Base-by-base conservation (phyloP, 768 basidiomycete genomes). In the Termitomyces bulborhizus region DNA sequence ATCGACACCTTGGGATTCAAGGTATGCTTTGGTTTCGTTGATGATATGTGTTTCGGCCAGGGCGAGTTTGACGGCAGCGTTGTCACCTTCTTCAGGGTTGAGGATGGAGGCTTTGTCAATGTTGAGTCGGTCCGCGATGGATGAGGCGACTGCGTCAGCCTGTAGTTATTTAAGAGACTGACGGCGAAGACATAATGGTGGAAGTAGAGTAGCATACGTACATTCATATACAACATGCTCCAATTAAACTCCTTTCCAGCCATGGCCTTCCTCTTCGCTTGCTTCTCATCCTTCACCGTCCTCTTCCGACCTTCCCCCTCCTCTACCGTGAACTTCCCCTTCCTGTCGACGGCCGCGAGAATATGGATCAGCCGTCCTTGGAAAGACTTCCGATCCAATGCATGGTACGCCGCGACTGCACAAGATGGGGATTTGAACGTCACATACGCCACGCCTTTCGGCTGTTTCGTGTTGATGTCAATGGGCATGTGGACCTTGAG, bases 171-270 rank as follows among this genome's bases (percentile, higher is more conserved):
- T 53, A 57, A 57, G 54, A 66, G 66, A 56, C 31, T 9, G 8
- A 32, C 8, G 8, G 31, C 31, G 8, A 9, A 32, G 56, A 56
- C 7, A 62, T 9, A 44, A 53, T 45, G 29, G 55, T 53, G 53
- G n/a, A 21, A 41, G 37, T 48, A 48, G 36, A 53, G 48, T 45
- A 54, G 51, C 45, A 24, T 43, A 86, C 92, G 71, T 75, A 97
- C 96, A 77, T 98, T 98, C 92, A 98, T 94, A 66, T 94, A 98
- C 54, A 98, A 68, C 79, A 93, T 88, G 51, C 86, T 84, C 93
- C 93, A 96, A 68, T 92, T 93, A 65, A 94, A 93, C 54, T 88
- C 88, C 58, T 85, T 85, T 32, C 86, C 86, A 15, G 88, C 85
- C 34, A 66, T 72, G 11, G 80, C 75, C 68, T 86, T 93, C 55